Base-by-base conservation (phyloP, 306 rosid species). In the Casuarina equisetifolia region DNA sequence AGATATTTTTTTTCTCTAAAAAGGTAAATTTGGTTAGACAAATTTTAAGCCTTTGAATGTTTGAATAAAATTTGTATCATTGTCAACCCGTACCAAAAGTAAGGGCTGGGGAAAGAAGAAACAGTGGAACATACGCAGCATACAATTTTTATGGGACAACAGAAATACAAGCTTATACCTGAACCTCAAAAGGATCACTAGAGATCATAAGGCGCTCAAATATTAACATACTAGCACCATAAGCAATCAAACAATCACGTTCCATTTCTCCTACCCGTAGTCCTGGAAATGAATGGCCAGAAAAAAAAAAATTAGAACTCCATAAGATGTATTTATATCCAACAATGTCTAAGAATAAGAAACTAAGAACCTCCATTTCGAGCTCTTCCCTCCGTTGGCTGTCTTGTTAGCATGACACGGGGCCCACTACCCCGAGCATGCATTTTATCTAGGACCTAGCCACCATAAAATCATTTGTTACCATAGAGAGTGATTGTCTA, bases 241-340 rank as follows among this genome's bases (percentile, higher is more conserved):
- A 95, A 2, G 98, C 98, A 83, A 95, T 91, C 84, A 92, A 82
- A 79, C 97, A 89, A 91, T 95, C 97, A 0, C 97, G 97, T 83
- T 95, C 98, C 98, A 92, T 95, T 88, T 95, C 98, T 79, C 98
- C 97, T 12, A 92, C 96, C 4, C 98, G 97, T 19, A 95, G 87
- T 70, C 97, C 98, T 93, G 80, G 62, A 82, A 75, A 81, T 13
- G 17, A 50, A 74, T 35, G 78, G 73, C 58, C 72, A 75, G 20
- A 49, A 66, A 25, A 25, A 25, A 25, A 69, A 48, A 46, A 69
- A 32, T 66, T 6, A 42, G 25, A 66, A n/a, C 48, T 25, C 12
- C 48, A n/a, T 9, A 40, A 40, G 50, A 51, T 63, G 43, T 39
- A 49, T 53, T 64, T 73, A 58, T 53, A 4, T 74, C 46, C n/a